Conservation (phyloP, 2,329 filamentous ascomycete genomes). For the Aspergillus japonicus region DNA sequence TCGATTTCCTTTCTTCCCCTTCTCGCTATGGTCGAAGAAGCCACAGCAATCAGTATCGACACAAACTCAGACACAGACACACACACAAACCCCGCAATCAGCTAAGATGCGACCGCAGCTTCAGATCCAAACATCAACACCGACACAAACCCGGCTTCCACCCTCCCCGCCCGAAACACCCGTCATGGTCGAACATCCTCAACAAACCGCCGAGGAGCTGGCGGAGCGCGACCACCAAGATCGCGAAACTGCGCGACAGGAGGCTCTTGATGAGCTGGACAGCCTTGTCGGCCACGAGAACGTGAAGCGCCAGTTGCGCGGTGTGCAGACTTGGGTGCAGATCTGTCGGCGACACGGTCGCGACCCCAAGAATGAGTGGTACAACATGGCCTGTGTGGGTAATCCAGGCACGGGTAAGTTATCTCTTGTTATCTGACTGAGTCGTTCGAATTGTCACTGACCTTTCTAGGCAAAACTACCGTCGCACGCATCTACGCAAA, state of each 20-base stretch:
- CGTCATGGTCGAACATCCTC: background rate
- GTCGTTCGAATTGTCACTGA: background rate
- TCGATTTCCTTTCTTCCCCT: constrained; percentile 18
- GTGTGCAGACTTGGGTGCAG: constrained; percentile 21
- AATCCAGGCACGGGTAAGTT: constrained; percentile 19
- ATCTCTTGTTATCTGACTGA: background rate
- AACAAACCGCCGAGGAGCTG: constrained; percentile 1
- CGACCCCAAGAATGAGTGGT: constrained; percentile 22
- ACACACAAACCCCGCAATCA: background rate
- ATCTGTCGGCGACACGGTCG: constrained; percentile 23
- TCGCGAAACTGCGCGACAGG: constrained; percentile 13
- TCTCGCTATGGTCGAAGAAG: constrained; percentile 15
- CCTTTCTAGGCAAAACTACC: constrained; percentile 15
- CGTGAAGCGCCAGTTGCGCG: constrained; percentile 20
- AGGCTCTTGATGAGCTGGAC: constrained; percentile 16
- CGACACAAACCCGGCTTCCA: background rate
- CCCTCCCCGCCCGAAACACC: background rate
- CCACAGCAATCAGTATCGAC: constrained; percentile 4
- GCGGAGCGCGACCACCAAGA: constrained; percentile 9
- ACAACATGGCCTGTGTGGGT: constrained; percentile 21
- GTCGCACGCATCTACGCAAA: constrained; percentile 23
- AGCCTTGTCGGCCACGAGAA: constrained; percentile 19
- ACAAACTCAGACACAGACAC: constrained; percentile 5
- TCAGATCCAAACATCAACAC: background rate
- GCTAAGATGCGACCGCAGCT: background rate